phyloP scores from a whole-genome alignment of 176 grass and related monocot genomes.

The barley (Hordeum vulgare) region MorexV3_pseudomolecules_assembly NC_058518.1:198312185-198312684 shows the following conservation, averaged over 20 bases:
- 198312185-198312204: not conserved
- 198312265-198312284: not conserved
- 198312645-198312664: slow-evolving; percentile 11
- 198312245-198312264: not conserved
- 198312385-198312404: slow-evolving; percentile 52
- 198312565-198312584: slow-evolving; percentile 12
- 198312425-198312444: slow-evolving; percentile 70
- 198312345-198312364: slow-evolving; percentile 77
- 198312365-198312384: slow-evolving; percentile 60
- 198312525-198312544: slow-evolving; percentile 8
- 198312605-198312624: slow-evolving; percentile 7
- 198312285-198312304: not conserved
- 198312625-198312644: slow-evolving; percentile 32
- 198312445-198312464: slow-evolving; percentile 46
- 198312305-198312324: slow-evolving; percentile 20
- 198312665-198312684: slow-evolving; percentile 21
- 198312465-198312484: slow-evolving; percentile 20
- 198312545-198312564: not conserved
- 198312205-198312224: not conserved
- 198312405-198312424: slow-evolving; percentile 66
- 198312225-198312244: not conserved
- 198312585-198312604: slow-evolving; percentile 47
- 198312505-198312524: slow-evolving; percentile 12
- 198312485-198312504: slow-evolving; percentile 19
- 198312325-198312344: slow-evolving; percentile 64